Conservation (phyloP, 2,329 filamentous ascomycete genomes). For the Rhinocladiella similis region DNA sequence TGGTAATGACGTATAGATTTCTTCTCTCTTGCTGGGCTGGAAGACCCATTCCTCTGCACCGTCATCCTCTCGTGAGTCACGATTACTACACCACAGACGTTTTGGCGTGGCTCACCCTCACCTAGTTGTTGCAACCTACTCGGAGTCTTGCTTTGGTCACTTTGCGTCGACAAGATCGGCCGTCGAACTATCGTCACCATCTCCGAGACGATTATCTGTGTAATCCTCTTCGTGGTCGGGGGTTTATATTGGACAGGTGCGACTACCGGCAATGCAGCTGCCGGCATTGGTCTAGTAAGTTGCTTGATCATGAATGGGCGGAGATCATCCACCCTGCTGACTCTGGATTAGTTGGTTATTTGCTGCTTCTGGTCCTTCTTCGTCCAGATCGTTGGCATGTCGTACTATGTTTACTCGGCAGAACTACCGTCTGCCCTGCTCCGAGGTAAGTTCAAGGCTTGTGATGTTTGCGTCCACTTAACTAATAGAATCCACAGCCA, state of each 20-base stretch:
- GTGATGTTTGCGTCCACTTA: too few relatives aligned
- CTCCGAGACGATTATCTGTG: conserved; percentile 12
- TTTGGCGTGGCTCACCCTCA: too few relatives aligned
- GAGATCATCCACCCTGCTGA: too few relatives aligned
- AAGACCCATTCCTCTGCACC: conserved; percentile 5
- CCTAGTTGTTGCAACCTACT: not conserved
- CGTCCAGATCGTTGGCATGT: not conserved
- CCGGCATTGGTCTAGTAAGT: too few relatives aligned
- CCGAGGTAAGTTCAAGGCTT: not conserved
- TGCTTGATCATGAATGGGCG: too few relatives aligned
- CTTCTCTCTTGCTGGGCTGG: conserved; percentile 24
- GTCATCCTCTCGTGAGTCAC: not conserved
- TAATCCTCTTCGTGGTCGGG: too few relatives aligned
- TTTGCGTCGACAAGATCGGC: not conserved
- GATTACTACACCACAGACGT: too few relatives aligned
- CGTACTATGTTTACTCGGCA: not conserved
- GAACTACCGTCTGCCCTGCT: not conserved
- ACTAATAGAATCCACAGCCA: too few relatives aligned
- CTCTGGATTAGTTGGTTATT: conserved; percentile 4
- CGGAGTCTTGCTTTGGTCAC: not conserved
- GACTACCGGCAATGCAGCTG: too few relatives aligned
- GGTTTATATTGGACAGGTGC: too few relatives aligned
- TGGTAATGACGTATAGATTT: too few relatives aligned
- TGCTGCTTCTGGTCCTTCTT: conserved; percentile 1
- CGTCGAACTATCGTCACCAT: conserved; percentile 12